Evolutionary conservation across 2,329 filamentous ascomycete species (phyloP).

Genomic region (Talaromyces sp.): DNA sequence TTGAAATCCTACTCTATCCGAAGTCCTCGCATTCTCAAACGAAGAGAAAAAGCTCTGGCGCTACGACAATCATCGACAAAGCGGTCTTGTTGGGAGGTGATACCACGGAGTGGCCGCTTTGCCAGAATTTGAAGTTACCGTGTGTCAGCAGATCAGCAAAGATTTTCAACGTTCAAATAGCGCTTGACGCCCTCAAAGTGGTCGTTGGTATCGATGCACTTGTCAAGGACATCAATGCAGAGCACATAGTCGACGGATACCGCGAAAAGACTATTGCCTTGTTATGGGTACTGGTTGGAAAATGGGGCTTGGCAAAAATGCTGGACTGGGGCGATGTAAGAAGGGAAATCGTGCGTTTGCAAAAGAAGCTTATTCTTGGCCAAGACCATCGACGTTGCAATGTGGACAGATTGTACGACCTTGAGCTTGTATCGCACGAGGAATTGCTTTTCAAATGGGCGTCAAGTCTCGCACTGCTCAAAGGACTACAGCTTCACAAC

Average conservation of each 20-base stretch:
- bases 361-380: slow-evolving; percentile 22
- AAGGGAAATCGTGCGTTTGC: slow-evolving; percentile 48
- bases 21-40: slow-evolving; percentile 25
- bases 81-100: slow-evolving; percentile 42
- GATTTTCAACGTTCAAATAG: slow-evolving; percentile 55
- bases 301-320: slow-evolving; percentile 50
- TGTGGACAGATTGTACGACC: slow-evolving; percentile 18
- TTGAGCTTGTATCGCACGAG: slow-evolving; percentile 30
- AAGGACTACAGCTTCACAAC: slow-evolving; percentile 47
- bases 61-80: slow-evolving; percentile 41
- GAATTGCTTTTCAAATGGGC: slow-evolving; percentile 55
- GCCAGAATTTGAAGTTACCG: slow-evolving; percentile 55
- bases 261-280: slow-evolving; percentile 59
- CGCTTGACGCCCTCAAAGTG: slow-evolving; percentile 49
- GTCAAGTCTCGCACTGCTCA: slow-evolving; percentile 44
- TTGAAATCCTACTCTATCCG: slow-evolving; percentile 53
- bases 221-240: slow-evolving; percentile 44
- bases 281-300: slow-evolving; percentile 56
- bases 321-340: slow-evolving; percentile 53
- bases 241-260: slow-evolving; percentile 60
- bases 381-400: slow-evolving; percentile 21
- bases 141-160: slow-evolving; percentile 53
- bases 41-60: slow-evolving; percentile 12
- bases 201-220: slow-evolving; percentile 40
- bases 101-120: slow-evolving; percentile 44